Evolutionary conservation across 2,329 filamentous ascomycete genomes (phyloP), one percentile per base, ranked within the genome.

Genomic region (Podosphaera fusca): DNA sequence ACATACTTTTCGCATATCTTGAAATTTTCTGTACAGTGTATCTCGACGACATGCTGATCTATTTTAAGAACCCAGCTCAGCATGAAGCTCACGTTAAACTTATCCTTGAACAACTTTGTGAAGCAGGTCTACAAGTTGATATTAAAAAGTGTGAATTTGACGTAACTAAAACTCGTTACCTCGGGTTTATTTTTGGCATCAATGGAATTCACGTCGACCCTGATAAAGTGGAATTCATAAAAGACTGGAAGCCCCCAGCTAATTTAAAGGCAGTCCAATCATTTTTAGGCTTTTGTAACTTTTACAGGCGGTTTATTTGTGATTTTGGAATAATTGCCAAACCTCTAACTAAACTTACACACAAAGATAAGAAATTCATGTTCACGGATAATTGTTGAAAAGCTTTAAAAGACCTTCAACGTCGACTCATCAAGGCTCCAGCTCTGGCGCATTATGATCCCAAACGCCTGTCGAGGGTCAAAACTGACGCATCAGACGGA

Each of bases 21-120:
- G 30, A 59, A 29, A n/a, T 35, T 5, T 55, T 55, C 50, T 57
- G 30, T 31, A 55, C 38, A 4, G 35, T 33, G 29, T 59, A 59
- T 46, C 45, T 57, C n/a, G 30, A 59, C 40, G 36, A 59, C 52
- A 59, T 59, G 14, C 42, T 59, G 7, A 59, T 59, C 30, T 59
- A 57, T 30, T 59, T 30, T 10, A n/a, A 57, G 2, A 53, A 52
- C 8, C 3, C 29, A 3, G 3, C 35, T 14, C 21, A 57, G 5
- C 46, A 59, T 56, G 31, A 35, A 10, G 21, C 40, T 31, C 34
- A 59, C 45, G 21, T 59, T 30, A 29, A 57, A 34, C 55, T 55
- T 40, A 47, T 59, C 2, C 33, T 59, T 29, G 1, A 55, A 49
- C 8, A 49, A 9, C 55, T 59, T 12, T 35, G 49, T 2, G 30